Percentiles rank a stretch among this genome's conserved stretches.
Conservation (phyloP, 2,329 filamentous ascomycete genomes). For the Fusarium robinianum region DNA sequence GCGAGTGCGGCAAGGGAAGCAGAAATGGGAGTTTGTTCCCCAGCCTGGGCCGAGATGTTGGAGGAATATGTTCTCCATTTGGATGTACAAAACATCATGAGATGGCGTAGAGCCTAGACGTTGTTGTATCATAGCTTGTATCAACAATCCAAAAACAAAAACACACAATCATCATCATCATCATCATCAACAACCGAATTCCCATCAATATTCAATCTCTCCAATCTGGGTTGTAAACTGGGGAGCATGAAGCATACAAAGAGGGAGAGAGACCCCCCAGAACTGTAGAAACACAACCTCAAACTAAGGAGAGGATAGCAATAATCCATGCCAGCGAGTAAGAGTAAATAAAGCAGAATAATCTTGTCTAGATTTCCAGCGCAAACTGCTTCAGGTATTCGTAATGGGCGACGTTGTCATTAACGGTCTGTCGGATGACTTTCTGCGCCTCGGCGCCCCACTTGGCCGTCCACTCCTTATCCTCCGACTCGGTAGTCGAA, state of each 20-base stretch:
- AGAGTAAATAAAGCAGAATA: constrained; percentile 2
- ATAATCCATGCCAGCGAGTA: not conserved
- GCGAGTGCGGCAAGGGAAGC: not conserved
- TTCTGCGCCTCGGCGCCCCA: constrained; percentile 73
- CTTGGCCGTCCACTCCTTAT: constrained; percentile 73
- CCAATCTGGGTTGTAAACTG: too few species aligned
- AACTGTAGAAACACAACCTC: constrained; percentile 10
- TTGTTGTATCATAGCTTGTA: constrained; percentile 40
- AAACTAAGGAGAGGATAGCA: too few species aligned
- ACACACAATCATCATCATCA: constrained; percentile 25
- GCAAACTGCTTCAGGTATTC: constrained; percentile 78
- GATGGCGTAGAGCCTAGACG: constrained; percentile 29
- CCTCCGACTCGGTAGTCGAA: constrained; percentile 67
- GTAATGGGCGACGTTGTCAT: constrained; percentile 74
- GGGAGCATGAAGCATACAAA: too few species aligned
- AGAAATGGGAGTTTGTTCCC: constrained; percentile 6
- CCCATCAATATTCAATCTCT: too few species aligned
- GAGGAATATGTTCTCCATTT: constrained; percentile 16
- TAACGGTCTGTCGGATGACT: constrained; percentile 71
- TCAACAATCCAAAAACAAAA: constrained; percentile 34
- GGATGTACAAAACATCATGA: constrained; percentile 25
- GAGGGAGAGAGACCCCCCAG: too few species aligned
- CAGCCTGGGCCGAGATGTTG: constrained; percentile 10
- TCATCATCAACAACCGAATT: too few species aligned
- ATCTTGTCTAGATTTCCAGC: constrained; percentile 16